phyloP scores from a whole-genome alignment of 768 basidiomycete genomes.

The Kwoniella botswanensis region DNA sequence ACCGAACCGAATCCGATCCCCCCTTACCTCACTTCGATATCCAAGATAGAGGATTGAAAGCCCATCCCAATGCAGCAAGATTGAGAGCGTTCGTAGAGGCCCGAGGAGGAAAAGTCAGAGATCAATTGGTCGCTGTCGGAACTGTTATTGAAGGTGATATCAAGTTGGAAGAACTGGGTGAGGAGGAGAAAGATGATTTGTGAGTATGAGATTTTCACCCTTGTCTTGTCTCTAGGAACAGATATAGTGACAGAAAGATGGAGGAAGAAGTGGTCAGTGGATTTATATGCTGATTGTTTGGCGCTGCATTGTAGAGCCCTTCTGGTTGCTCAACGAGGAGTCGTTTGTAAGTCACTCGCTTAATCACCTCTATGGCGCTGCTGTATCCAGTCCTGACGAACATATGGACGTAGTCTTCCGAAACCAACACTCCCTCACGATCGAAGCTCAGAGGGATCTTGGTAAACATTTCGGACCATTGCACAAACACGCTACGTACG shows the following conservation, averaged over 20 bases:
- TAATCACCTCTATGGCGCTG: not conserved
- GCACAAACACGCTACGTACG: constrained; percentile 84
- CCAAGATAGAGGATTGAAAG: constrained; percentile 50
- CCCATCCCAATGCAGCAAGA: constrained; percentile 44
- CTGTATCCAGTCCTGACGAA: not conserved
- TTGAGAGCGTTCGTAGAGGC: constrained; percentile 48
- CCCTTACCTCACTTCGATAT: constrained; percentile 43
- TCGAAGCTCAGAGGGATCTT: constrained; percentile 52
- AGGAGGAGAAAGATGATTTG: constrained; percentile 54
- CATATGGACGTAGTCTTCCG: constrained; percentile 44
- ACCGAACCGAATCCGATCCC: constrained; percentile 41
- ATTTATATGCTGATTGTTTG: not conserved
- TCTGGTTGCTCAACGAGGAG: constrained; percentile 54
- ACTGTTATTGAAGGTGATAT: constrained; percentile 51
- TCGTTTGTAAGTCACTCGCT: constrained; percentile 47
- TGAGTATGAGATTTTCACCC: constrained; percentile 10
- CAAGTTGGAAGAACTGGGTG: constrained; percentile 50
- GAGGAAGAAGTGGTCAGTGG: not conserved
- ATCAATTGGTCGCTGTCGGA: constrained; percentile 49
- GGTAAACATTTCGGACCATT: constrained; percentile 59
- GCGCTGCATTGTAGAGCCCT: constrained; percentile 36
- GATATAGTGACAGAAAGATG: not conserved
- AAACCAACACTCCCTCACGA: constrained; percentile 48
- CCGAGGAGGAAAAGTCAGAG: constrained; percentile 48
- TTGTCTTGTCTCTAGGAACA: not conserved